These are phyloP conservation scores for Trypanosoma brucei DNA, from an alignment of 208 protist genomes.

Conservation along the genomic window DNA sequence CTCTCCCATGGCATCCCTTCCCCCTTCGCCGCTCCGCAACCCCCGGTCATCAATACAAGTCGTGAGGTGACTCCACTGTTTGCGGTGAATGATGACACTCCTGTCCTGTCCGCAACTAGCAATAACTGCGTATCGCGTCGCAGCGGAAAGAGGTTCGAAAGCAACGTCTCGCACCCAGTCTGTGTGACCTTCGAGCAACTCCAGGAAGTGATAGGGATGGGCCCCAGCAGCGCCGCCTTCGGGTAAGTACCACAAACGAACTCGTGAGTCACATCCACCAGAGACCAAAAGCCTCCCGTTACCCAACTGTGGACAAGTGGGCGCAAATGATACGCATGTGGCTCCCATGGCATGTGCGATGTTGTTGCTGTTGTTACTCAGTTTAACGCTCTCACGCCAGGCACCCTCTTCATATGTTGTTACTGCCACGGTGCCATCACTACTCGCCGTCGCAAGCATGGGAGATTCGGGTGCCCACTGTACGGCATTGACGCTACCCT, in stretches of 20 bases:
- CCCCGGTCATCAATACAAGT: constrained; percentile 11
- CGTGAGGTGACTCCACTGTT: constrained; percentile 60
- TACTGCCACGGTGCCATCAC: constrained; percentile 70
- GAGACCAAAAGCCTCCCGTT: constrained; percentile 57
- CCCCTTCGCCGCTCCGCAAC: background rate
- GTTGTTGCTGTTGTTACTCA: constrained; percentile 78
- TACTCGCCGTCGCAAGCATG: constrained; percentile 66
- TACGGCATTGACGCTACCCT: constrained; percentile 75
- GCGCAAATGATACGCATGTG: constrained; percentile 70
- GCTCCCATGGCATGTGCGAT: constrained; percentile 85
- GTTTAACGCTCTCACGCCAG: constrained; percentile 67
- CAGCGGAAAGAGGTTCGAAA: constrained; percentile 58
- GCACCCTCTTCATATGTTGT: constrained; percentile 50
- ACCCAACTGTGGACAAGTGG: constrained; percentile 23
- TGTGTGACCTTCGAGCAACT: constrained; percentile 41
- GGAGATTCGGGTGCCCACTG: constrained; percentile 77
- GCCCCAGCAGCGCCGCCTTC: constrained; percentile 4
- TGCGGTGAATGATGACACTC: constrained; percentile 68
- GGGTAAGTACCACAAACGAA: constrained; percentile 56
- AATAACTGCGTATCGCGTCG: constrained; percentile 49
- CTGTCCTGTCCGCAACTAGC: constrained; percentile 74
- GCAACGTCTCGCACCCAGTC: constrained; percentile 81
- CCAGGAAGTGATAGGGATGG: constrained; percentile 38
- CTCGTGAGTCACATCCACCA: constrained; percentile 76
- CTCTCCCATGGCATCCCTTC: constrained; percentile 20